These are phyloP conservation scores for Penicillium freii DNA, from an alignment of 2,329 filamentous ascomycete species.

Conservation along the genomic window DNA sequence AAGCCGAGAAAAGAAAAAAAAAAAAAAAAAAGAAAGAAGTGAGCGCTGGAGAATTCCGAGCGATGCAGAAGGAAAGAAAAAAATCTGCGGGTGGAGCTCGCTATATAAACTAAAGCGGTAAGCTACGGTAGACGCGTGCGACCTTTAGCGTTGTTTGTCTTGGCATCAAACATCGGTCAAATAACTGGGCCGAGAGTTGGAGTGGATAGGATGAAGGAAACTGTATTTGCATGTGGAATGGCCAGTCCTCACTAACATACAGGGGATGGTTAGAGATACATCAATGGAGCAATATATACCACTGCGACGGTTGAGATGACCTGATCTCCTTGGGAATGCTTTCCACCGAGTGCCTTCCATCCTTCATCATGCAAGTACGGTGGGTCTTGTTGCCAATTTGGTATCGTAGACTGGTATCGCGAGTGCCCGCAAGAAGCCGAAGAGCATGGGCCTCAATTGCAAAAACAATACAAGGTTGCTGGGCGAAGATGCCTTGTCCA, in stretches of 20 bases:
- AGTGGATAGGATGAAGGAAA: not conserved
- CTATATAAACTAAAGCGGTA: slow-evolving; percentile 9
- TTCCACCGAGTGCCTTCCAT: not conserved
- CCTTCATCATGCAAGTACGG: not conserved
- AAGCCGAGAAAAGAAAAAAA: not conserved
- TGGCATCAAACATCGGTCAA: slow-evolving; percentile 12
- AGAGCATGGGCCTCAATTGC: not conserved
- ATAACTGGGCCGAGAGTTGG: not conserved
- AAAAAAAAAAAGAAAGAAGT: not conserved
- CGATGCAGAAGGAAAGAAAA: slow-evolving; percentile 9
- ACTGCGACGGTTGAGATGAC: not conserved
- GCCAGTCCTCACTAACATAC: not conserved
- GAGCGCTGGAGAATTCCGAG: slow-evolving; percentile 3
- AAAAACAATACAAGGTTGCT: not conserved
- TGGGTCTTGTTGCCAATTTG: not conserved
- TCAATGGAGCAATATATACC: not conserved
- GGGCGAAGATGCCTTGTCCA: not conserved
- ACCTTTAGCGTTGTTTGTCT: slow-evolving; percentile 5
- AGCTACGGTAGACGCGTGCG: not conserved
- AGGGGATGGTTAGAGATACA: no score
- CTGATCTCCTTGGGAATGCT: not conserved
- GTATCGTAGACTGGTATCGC: no score
- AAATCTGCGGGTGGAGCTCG: slow-evolving; percentile 10
- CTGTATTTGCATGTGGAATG: not conserved
- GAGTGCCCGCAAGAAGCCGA: no score